Evolutionary conservation across 345 rosid species (phyloP).

Genomic region (Lepidium aucheri): DNA sequence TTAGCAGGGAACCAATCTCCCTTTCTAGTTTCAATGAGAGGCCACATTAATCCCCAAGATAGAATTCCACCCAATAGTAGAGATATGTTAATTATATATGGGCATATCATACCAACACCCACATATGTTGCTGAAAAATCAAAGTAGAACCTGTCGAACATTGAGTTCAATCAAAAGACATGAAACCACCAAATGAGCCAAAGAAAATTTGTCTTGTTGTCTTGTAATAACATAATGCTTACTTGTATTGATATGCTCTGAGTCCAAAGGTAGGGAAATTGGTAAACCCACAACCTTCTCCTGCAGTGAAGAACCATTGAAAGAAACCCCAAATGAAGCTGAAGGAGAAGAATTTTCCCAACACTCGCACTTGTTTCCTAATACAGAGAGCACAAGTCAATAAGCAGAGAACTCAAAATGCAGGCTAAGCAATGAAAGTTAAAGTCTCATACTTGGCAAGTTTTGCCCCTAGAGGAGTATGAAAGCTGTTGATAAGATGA

Average conservation of each 20-base stretch:
- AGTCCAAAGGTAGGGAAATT: constrained; percentile 79
- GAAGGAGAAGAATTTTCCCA: constrained; percentile 56
- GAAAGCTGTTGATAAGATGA: constrained; percentile 83
- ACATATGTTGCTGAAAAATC: constrained; percentile 87
- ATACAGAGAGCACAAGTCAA: constrained; percentile 1
- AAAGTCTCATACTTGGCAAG: constrained; percentile 29
- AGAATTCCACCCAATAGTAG: constrained; percentile 67
- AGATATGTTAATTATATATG: constrained; percentile 75
- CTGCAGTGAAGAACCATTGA: constrained; percentile 62
- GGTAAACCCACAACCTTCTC: constrained; percentile 66
- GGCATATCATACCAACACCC: constrained; percentile 93
- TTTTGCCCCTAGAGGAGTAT: constrained; percentile 87
- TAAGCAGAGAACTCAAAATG: background rate
- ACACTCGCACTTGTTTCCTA: constrained; percentile 52
- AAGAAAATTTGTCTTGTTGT: background rate
- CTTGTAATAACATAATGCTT: background rate
- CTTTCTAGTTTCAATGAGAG: constrained; percentile 48
- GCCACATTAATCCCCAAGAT: constrained; percentile 95
- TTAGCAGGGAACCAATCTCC: constrained; percentile 66
- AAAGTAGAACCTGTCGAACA: constrained; percentile 58
- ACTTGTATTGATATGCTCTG: constrained; percentile 50
- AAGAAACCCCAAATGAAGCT: constrained; percentile 77
- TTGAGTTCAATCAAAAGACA: background rate
- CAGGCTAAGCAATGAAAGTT: background rate
- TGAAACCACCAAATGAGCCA: background rate